These are phyloP conservation scores for Aureobasidium subglaciale DNA, from an alignment of 2,329 filamentous ascomycete genomes.

Conservation along the genomic window DNA sequence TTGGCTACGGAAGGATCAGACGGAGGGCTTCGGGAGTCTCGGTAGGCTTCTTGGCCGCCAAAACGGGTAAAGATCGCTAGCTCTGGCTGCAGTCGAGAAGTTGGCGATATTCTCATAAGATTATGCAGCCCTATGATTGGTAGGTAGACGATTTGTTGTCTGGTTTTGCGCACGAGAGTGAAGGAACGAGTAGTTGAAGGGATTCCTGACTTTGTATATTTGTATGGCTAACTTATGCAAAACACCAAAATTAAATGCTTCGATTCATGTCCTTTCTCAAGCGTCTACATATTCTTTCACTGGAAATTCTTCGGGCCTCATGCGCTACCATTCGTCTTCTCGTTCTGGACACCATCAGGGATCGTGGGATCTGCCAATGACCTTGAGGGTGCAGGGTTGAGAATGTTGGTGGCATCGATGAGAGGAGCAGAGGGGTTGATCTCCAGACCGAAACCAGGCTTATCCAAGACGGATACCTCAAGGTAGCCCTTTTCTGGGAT, in stretches of 20 bases:
- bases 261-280: not conserved
- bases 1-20: not conserved
- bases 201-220: too few species aligned
- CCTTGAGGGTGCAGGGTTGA: slow-evolving; percentile 56
- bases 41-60: not conserved
- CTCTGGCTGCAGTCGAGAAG: not conserved
- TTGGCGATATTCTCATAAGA: too few species aligned
- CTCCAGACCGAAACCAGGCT: slow-evolving; percentile 84
- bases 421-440: slow-evolving; percentile 75
- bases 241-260: not conserved
- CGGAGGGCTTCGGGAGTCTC: slow-evolving; percentile 1
- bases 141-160: too few species aligned
- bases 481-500: slow-evolving; percentile 79
- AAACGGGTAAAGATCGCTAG: not conserved
- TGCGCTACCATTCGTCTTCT: not conserved
- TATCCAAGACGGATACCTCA: slow-evolving; percentile 66
- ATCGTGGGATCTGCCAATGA: slow-evolving; percentile 27
- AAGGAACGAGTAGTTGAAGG: too few species aligned
- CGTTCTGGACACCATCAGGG: not conserved
- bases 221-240: not conserved
- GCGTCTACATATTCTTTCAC: not conserved
- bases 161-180: too few species aligned
- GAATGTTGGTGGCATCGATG: slow-evolving; percentile 65
- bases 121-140: too few species aligned
- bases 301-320: not conserved